A percentile compares a stretch with the other conserved stretches of the same genome.
Evolutionary conservation across 2,329 filamentous ascomycete species (phyloP).

Genomic region (Aspergillus terreus): DNA sequence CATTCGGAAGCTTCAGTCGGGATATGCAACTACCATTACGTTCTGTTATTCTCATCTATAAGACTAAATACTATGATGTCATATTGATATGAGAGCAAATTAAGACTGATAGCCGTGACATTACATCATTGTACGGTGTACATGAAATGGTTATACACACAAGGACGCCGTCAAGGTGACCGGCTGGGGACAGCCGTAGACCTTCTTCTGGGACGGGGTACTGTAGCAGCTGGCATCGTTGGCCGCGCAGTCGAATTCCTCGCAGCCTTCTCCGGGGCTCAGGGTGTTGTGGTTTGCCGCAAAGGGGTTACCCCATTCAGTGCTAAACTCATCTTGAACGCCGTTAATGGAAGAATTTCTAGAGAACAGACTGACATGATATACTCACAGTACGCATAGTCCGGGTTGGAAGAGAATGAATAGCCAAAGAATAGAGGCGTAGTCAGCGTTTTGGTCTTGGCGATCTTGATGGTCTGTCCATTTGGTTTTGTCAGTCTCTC

Average conservation of each 20-base stretch:
- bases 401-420: slow-evolving; percentile 21
- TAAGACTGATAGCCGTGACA: not conserved
- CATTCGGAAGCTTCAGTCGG: too few relatives aligned
- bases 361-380: slow-evolving; percentile 3
- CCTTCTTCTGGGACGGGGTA: slow-evolving; percentile 22
- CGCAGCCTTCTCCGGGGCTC: slow-evolving; percentile 22
- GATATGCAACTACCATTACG: too few relatives aligned
- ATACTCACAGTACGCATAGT: slow-evolving; percentile 23
- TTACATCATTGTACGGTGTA: not conserved
- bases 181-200: slow-evolving; percentile 22
- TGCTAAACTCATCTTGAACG: slow-evolving; percentile 21
- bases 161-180: slow-evolving; percentile 18
- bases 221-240: slow-evolving; percentile 23
- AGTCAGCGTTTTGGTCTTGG: slow-evolving; percentile 25
- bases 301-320: slow-evolving; percentile 23
- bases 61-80: too few relatives aligned
- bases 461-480: slow-evolving; percentile 21
- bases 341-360: slow-evolving; percentile 9
- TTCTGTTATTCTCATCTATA: too few relatives aligned
- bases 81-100: slow-evolving; percentile 2
- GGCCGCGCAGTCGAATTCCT: slow-evolving; percentile 21
- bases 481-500: slow-evolving; percentile 10
- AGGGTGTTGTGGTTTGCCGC: slow-evolving; percentile 20
- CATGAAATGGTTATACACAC: slow-evolving; percentile 15
- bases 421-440: slow-evolving; percentile 25